A percentile compares a stretch with the other conserved stretches of the same genome.
Evolutionary conservation across 169 alveolate species (phyloP).

Genomic region (Plasmodium berghei): DNA sequence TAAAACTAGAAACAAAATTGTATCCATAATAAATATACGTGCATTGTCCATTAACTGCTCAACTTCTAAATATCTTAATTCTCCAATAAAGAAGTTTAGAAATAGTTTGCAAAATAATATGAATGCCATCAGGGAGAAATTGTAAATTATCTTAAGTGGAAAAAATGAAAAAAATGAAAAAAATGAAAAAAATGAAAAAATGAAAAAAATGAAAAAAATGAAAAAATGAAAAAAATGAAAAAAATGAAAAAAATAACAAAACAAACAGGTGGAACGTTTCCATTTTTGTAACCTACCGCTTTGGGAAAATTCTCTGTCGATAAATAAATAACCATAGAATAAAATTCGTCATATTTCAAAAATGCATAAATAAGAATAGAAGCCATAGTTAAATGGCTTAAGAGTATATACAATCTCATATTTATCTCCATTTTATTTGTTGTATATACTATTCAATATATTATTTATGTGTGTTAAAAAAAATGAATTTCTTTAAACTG

Average conservation of each 20-base stretch:
- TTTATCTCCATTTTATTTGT: slow-evolving; percentile 41
- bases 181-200: background rate
- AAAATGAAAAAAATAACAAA: background rate
- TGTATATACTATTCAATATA: too few relatives aligned
- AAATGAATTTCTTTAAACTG: too few relatives aligned
- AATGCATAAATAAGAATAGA: slow-evolving; percentile 48
- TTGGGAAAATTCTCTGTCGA: slow-evolving; percentile 70
- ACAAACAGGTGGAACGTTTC: too few relatives aligned
- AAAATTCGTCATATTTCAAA: slow-evolving; percentile 50
- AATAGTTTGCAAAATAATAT: slow-evolving; percentile 74
- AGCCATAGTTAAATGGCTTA: slow-evolving; percentile 64
- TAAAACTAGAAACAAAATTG: slow-evolving; percentile 87
- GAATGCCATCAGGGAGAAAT: slow-evolving; percentile 81
- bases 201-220: background rate
- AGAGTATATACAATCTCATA: slow-evolving; percentile 46
- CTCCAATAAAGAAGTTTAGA: slow-evolving; percentile 81
- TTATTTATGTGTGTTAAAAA: background rate
- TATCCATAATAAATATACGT: slow-evolving; percentile 88
- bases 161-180: background rate
- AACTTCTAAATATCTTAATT: slow-evolving; percentile 78
- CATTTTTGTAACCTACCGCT: slow-evolving; percentile 1
- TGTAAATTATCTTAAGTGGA: slow-evolving; percentile 75
- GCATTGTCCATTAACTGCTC: slow-evolving; percentile 89
- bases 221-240: background rate
- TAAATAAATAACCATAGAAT: slow-evolving; percentile 39